phyloP scores from a whole-genome alignment of 768 basidiomycete genomes.

The Xanthoconium purpureum region DNA sequence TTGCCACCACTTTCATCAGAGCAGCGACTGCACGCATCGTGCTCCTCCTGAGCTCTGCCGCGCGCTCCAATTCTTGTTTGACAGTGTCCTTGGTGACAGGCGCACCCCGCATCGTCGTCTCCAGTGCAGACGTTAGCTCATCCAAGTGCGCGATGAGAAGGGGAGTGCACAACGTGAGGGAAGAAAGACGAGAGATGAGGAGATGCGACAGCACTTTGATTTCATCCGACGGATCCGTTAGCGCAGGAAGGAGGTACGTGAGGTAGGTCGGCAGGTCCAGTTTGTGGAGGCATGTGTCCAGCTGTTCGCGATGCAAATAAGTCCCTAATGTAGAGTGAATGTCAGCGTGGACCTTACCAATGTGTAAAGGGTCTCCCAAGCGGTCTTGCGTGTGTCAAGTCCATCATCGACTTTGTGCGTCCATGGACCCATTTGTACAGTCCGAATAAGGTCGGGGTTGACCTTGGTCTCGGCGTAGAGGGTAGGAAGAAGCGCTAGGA shows the following conservation, averaged over 20 bases:
- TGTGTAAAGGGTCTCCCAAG: constrained; percentile 96
- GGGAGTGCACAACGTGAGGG: constrained; percentile 48
- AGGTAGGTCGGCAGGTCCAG: constrained; percentile 88
- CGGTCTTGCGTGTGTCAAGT: constrained; percentile 92
- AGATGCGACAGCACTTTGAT: constrained; percentile 97
- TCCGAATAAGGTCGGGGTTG: constrained; percentile 77
- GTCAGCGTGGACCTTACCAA: constrained; percentile 52
- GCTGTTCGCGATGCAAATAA: constrained; percentile 38
- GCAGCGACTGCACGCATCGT: constrained; percentile 86
- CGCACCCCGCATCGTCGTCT: constrained; percentile 86
- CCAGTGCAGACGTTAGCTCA: constrained; percentile 77
- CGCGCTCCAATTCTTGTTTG: constrained; percentile 85
- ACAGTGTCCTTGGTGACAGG: constrained; percentile 92
- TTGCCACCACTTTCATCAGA: constrained; percentile 65
- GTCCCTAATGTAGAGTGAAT: not conserved
- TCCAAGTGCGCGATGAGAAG: constrained; percentile 65
- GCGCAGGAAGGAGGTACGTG: constrained; percentile 72
- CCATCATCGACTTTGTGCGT: constrained; percentile 97
- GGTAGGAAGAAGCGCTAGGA: constrained; percentile 69
- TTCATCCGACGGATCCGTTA: constrained; percentile 89
- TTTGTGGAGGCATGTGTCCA: constrained; percentile 87
- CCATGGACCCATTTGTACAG: constrained; percentile 97
- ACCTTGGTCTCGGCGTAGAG: constrained; percentile 84
- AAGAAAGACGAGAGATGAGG: constrained; percentile 88
- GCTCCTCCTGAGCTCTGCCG: constrained; percentile 88